Base-by-base conservation (phyloP, 768 basidiomycete species). In the Vararia minispora region DNA sequence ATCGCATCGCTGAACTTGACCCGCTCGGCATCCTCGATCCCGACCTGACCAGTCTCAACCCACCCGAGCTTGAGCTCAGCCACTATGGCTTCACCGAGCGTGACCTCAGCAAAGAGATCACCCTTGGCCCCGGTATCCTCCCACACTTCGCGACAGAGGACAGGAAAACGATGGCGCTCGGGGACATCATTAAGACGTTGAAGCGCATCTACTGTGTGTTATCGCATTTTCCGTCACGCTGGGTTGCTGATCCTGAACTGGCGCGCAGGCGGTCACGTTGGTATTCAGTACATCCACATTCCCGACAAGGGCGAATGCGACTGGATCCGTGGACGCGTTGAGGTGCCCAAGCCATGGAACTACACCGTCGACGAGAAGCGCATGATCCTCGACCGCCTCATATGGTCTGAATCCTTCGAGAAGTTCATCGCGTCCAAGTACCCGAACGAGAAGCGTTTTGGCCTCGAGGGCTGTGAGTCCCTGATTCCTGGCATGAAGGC, bases 401-500 rank as follows among this genome's bases (percentile, higher is more conserved):
- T 98, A 58, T 99, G 95, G 95, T 98, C 94, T n/a, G 95, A 98
- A 53, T 84, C 87, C 4, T 98, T 98, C 54, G 95, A 99, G 61
- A 91, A 91, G 54, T 99, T 97, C 72, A 91, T 99, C 46, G 84
- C 91, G 16, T 86, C 78, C 71, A 99, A 98, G 60, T 95, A 88
- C 64, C 95, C 95, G 50, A 99, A 97, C 64, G 95, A 99, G 69
- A 99, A 99, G 64, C 84, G 95, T 33, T 99, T 99, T 61, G 95
- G 95, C 60, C 74, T 99, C 29, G 95, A 99, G 61, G 95, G 95
- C 39, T 95, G 91, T 61, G 95, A 99, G 63, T 75, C 89, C 21
- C 79, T 99, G 49, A 84, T 98, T 51, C 95, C 95, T 21, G 95
- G 95, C 37, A 99, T 99, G 95, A 99, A 99, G 65, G 95, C 94